Evolutionary conservation across 805 yeast genomes (phyloP), one percentile per base, ranked within the genome.

Genomic region (Tetrapisispora phaffii): DNA sequence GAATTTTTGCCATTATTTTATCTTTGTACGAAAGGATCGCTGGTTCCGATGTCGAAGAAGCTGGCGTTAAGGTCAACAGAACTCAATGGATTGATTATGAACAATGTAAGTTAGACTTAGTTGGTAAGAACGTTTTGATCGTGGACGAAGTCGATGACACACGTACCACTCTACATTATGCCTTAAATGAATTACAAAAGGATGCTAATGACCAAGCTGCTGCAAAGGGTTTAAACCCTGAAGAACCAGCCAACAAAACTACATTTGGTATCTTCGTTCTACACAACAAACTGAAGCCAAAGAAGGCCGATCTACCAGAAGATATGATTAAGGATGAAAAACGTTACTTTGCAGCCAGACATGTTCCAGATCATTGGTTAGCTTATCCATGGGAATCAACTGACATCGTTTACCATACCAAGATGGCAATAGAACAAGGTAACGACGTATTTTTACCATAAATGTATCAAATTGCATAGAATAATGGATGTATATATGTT

Each of bases 1-100:
- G 95, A 58, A 87, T 90, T 59, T 90, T 89, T 79, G 97, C 98
- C 40, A 86, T 90, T 55, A 94, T 93, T 29, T 73, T 90, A 53
- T 87, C 97, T 1, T 73, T 90, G 45, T 90, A 90, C 63, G 98
- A 90, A 69, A 93, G 84, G 55, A 63, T 85, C 45, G 79, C 75
- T 39, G 82, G 82, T 10, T 70, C 78, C 15, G 68, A 66, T 21
- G 75, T 66, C 24, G 90, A 81, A 56, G 54, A 62, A 19, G 70
- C 70, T n/a, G 89, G 90, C 45, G 75, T 78, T 29, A 69, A 75
- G 50, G 90, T 84, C 31, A 76, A 79, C 39, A 75, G 93, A 67
- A 79, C 86, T 37, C 94, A 84, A 64, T 84, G 94, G 94, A 77
- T 84, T 48, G 88, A 84, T 60, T 84, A 83, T 60, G 66, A 74